These are phyloP conservation scores for Lolium rigidum DNA, from an alignment of 176 grass and related monocot genomes.

Conservation along the genomic window DNA sequence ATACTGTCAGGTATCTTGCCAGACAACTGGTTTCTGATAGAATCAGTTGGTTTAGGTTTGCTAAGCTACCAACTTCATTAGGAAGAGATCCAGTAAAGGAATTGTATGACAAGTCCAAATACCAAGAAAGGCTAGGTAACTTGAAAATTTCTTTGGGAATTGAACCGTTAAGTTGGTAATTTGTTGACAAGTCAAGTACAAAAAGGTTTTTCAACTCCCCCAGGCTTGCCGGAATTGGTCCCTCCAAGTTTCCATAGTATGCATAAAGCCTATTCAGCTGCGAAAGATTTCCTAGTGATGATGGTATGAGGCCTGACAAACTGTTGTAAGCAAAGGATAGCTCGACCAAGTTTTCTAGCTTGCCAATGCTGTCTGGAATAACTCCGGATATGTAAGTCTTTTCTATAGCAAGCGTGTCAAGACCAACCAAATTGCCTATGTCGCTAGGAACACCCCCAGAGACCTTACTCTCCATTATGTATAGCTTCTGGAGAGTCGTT, in stretches of 20 bases:
- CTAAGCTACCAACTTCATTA: neutral
- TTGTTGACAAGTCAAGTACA: neutral
- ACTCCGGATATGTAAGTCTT: neutral
- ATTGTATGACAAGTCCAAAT: neutral
- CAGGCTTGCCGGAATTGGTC: neutral
- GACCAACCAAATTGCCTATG: neutral
- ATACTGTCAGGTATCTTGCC: neutral
- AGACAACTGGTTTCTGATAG: neutral
- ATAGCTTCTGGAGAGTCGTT: neutral
- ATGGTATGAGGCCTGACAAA: neutral
- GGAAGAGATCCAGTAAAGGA: neutral
- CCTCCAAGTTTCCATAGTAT: neutral
- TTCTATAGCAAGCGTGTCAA: neutral
- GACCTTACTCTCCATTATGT: neutral
- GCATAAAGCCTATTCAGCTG: neutral
- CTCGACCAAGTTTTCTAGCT: neutral
- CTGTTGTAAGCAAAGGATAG: neutral
- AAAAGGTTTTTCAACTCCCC: neutral
- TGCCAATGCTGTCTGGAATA: neutral
- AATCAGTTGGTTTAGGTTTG: neutral
- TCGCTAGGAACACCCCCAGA: neutral
- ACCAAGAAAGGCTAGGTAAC: neutral
- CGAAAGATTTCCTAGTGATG: neutral
- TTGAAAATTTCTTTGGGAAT: neutral
- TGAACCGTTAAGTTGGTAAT: neutral